A percentile compares a stretch with the other conserved stretches of the same genome.
Evolutionary conservation across 78 protist species (phyloP).

Genomic region (Creolimax fragrantissima): DNA sequence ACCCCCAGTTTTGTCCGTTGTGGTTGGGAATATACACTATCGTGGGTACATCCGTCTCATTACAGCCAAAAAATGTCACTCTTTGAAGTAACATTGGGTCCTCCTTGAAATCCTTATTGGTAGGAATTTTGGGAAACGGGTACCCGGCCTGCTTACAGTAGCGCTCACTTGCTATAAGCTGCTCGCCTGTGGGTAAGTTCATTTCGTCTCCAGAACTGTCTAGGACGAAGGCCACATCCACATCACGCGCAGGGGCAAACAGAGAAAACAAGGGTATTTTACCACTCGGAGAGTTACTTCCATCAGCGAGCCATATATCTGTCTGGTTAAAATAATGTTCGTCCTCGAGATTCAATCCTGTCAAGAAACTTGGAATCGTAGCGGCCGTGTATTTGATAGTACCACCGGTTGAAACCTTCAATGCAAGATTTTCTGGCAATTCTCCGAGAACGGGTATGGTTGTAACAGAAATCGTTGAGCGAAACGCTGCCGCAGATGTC

Average conservation of each 20-base stretch:
- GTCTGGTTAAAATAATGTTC: neutral
- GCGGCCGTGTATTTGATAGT: neutral
- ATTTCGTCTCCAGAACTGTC: neutral
- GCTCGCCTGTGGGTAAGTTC: neutral
- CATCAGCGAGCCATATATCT: slow-evolving; percentile 9
- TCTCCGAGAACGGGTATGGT: neutral
- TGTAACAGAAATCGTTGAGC: neutral
- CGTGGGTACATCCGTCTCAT: neutral
- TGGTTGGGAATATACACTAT: slow-evolving; percentile 22
- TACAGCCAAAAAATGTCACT: slow-evolving; percentile 14
- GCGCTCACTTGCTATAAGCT: neutral
- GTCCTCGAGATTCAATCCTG: neutral
- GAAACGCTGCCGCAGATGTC: neutral
- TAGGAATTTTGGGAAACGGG: slow-evolving; percentile 3
- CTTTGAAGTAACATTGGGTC: neutral
- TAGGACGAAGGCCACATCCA: neutral
- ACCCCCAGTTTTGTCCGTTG: neutral
- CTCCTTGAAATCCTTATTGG: neutral
- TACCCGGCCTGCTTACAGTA: neutral
- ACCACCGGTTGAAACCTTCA: neutral
- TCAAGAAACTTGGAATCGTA: neutral
- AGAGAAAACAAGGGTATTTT: neutral
- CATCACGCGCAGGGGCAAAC: neutral
- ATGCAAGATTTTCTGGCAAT: neutral
- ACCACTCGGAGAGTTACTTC: neutral